phyloP scores from a whole-genome alignment of 768 basidiomycete species.

The Amyloporia xantha region DNA sequence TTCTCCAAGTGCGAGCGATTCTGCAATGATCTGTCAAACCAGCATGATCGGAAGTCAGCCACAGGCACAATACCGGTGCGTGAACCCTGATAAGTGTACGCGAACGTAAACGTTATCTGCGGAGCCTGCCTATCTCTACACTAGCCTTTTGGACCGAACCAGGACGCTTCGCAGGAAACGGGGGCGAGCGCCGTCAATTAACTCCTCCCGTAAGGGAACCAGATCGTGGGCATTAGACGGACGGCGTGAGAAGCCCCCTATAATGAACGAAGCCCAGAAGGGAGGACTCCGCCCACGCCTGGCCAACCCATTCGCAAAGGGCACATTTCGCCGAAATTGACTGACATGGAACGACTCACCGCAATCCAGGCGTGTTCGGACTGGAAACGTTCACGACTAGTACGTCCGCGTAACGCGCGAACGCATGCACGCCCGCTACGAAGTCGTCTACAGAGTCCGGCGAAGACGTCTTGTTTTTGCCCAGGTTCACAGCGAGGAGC shows the following conservation, averaged over 20 bases:
- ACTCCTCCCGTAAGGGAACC: too few species aligned
- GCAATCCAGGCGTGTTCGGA: conserved; percentile 95
- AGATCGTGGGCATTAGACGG: too few species aligned
- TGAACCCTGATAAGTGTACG: neutral
- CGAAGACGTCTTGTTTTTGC: conserved; percentile 89
- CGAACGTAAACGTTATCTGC: neutral
- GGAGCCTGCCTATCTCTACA: too few species aligned
- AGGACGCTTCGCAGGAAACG: too few species aligned
- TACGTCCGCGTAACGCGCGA: conserved; percentile 89
- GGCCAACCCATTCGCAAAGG: too few species aligned
- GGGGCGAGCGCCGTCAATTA: too few species aligned
- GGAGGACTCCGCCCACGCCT: too few species aligned
- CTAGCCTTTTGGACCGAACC: too few species aligned
- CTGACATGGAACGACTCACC: conserved; percentile 39
- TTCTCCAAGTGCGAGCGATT: conserved; percentile 63
- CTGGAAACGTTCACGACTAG: conserved; percentile 94
- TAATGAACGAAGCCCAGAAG: too few species aligned
- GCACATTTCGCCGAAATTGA: neutral
- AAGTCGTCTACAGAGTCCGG: conserved; percentile 87
- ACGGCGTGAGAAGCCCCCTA: too few species aligned
- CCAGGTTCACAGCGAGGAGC: conserved; percentile 87
- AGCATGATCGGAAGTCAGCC: neutral
- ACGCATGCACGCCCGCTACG: conserved; percentile 68
- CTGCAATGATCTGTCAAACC: conserved; percentile 61
- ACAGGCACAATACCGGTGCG: too few species aligned